phyloP scores from a whole-genome alignment of 371 early-diverging fungal genomes.

The Mucor saturninus region DNA sequence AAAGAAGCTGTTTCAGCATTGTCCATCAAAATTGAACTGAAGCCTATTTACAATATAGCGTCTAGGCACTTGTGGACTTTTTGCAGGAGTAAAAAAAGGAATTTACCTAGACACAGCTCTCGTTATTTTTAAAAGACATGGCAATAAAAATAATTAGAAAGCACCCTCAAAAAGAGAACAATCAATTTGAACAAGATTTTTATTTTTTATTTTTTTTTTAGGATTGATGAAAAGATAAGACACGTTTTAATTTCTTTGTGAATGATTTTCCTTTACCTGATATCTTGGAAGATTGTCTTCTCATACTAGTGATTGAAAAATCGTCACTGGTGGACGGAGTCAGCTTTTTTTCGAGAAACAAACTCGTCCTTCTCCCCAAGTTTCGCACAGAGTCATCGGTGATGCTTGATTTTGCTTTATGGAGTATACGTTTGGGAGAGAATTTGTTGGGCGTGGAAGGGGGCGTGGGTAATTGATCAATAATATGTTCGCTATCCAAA shows the following conservation, averaged over 20 bases:
- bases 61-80: too few species aligned
- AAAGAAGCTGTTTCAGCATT: neutral
- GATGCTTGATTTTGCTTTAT: slow-evolving; percentile 22
- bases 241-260: slow-evolving; percentile 23
- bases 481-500: slow-evolving; percentile 5
- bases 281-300: slow-evolving; percentile 27
- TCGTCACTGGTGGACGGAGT: neutral
- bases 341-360: slow-evolving; percentile 16
- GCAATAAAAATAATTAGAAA: neutral
- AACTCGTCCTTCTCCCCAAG: slow-evolving; percentile 20
- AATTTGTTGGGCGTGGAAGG: slow-evolving; percentile 11
- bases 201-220: neutral
- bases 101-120: too few species aligned
- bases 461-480: neutral
- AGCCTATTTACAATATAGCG: too few species aligned
- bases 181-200: too few species aligned
- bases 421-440: slow-evolving; percentile 23
- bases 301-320: slow-evolving; percentile 6
- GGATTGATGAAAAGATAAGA: slow-evolving; percentile 26
- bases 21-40: neutral
- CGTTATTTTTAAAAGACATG: too few species aligned
- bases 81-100: too few species aligned
- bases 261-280: slow-evolving; percentile 26
- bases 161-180: neutral
- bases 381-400: slow-evolving; percentile 21